Conservation (phyloP, 1,284 basidiomycete species). For the Ustanciosporium gigantosporum region DNA sequence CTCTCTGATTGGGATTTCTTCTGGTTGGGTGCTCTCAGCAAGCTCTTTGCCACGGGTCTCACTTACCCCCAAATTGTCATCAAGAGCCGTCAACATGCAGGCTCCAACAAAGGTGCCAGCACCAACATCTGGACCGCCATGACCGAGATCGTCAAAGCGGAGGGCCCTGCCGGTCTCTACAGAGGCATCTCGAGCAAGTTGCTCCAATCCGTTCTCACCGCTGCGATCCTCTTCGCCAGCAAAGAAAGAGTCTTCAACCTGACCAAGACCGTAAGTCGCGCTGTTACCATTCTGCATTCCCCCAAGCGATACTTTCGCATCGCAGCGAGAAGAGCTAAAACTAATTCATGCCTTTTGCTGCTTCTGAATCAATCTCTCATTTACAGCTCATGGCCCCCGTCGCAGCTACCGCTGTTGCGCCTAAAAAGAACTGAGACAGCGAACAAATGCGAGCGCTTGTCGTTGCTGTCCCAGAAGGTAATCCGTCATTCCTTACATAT, state of each 20-base stretch:
- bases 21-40: constrained; percentile 57
- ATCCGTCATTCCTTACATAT: no score
- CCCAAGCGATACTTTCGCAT: not conserved
- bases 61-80: constrained; percentile 61
- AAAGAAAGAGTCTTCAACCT: constrained; percentile 57
- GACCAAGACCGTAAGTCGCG: constrained; percentile 39
- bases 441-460: no score
- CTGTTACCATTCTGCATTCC: not conserved
- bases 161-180: constrained; percentile 58
- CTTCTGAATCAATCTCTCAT: no score
- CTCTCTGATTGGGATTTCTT: constrained; percentile 59
- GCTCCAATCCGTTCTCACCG: constrained; percentile 57
- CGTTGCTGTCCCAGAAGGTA: no score
- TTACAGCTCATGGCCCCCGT: constrained; percentile 24
- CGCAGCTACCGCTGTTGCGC: constrained; percentile 14
- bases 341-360: no score
- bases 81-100: constrained; percentile 59
- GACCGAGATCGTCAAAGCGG: constrained; percentile 56
- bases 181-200: constrained; percentile 57
- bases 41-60: constrained; percentile 57
- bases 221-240: constrained; percentile 57
- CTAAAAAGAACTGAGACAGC: constrained; percentile 31
- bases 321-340: no score
- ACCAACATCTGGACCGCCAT: constrained; percentile 59
- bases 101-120: constrained; percentile 41